Conservation (phyloP, 768 basidiomycete species). For the Amanita subjunquillea region DNA sequence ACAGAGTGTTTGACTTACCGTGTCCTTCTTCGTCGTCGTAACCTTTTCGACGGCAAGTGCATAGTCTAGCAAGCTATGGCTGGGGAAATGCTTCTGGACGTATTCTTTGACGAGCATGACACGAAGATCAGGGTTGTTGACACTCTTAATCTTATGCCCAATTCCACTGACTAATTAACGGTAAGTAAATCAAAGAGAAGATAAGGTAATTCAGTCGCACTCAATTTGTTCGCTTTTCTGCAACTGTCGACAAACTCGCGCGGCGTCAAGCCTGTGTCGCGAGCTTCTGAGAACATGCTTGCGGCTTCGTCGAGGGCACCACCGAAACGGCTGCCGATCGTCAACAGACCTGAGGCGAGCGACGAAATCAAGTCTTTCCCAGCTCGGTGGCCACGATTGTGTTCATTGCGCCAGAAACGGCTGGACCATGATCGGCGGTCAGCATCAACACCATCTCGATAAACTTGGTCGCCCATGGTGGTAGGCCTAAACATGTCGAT, state of each 20-base stretch:
- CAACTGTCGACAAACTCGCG: constrained; percentile 95
- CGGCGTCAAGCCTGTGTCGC: constrained; percentile 89
- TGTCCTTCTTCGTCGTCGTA: constrained; percentile 96
- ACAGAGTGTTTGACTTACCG: constrained; percentile 31
- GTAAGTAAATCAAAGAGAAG: constrained; percentile 4
- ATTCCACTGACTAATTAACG: constrained; percentile 75
- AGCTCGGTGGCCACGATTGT: constrained; percentile 99
- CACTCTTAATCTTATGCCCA: constrained; percentile 99
- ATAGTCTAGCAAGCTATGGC: constrained; percentile 86
- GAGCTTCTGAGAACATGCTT: constrained; percentile 86
- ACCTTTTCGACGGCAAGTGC: constrained; percentile 97
- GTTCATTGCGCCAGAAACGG: constrained; percentile 99
- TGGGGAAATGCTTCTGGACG: constrained; percentile 92
- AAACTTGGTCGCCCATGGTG: constrained; percentile 93
- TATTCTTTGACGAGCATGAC: constrained; percentile 95
- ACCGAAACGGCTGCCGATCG: constrained; percentile 97
- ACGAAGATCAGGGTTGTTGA: constrained; percentile 90
- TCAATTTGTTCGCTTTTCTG: constrained; percentile 90
- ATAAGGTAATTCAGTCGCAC: constrained; percentile 26
- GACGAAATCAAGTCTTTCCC: constrained; percentile 98
- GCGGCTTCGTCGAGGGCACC: constrained; percentile 98
- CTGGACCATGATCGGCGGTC: constrained; percentile 96
- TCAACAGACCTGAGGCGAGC: constrained; percentile 90
- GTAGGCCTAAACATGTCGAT: constrained; percentile 37
- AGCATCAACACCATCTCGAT: constrained; percentile 99